These are phyloP conservation scores for Plasmopara muralis DNA, from an alignment of 352 stramenopile genomes.

Conservation along the genomic window DNA sequence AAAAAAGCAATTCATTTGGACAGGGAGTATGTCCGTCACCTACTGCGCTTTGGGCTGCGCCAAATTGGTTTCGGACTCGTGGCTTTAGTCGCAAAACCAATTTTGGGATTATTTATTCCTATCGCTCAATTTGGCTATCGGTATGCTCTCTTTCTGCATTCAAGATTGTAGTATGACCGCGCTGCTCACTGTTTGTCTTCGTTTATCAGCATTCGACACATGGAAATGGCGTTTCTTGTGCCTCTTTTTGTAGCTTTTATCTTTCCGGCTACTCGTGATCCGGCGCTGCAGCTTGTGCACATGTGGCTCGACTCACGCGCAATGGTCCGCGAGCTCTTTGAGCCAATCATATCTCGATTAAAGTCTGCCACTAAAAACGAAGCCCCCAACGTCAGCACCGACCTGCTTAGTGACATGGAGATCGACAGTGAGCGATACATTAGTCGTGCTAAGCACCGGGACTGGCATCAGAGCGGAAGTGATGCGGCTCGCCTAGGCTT, in stretches of 20 bases:
- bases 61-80: constrained; percentile 54
- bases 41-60: constrained; percentile 34
- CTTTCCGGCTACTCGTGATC: constrained; percentile 31
- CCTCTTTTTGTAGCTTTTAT: constrained; percentile 54
- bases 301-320: constrained; percentile 59
- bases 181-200: background rate
- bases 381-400: constrained; percentile 23
- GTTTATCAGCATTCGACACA: constrained; percentile 44
- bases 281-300: constrained; percentile 42
- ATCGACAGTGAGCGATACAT: constrained; percentile 23
- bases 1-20: constrained; percentile 69
- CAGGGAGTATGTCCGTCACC: constrained; percentile 58
- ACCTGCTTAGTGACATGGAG: constrained; percentile 29
- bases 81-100: constrained; percentile 35
- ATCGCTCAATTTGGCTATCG: constrained; percentile 55
- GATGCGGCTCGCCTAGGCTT: constrained; percentile 67
- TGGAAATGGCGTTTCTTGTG: constrained; percentile 56
- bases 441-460: constrained; percentile 21
- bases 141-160: constrained; percentile 12
- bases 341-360: constrained; percentile 57
- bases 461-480: constrained; percentile 53
- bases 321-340: constrained; percentile 63
- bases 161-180: too few species aligned
- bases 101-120: constrained; percentile 46
- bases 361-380: constrained; percentile 39